These are phyloP conservation scores for Yamadazyma diddensiae DNA, from an alignment of 1,139 yeast genomes.

Conservation along the genomic window DNA sequence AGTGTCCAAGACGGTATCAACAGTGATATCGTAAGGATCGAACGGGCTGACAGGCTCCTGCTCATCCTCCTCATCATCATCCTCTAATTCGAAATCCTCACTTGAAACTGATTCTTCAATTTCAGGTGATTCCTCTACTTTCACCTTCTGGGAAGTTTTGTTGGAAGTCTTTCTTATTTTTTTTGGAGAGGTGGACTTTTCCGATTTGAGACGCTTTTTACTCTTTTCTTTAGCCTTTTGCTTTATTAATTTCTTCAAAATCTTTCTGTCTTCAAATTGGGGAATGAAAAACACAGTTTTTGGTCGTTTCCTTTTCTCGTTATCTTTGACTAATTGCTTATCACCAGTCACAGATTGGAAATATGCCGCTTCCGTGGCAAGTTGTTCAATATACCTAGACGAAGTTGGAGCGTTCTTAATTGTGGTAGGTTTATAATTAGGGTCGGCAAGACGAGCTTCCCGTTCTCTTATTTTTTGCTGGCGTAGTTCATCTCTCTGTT, in stretches of 20 bases:
- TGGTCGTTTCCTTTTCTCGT: constrained; percentile 32
- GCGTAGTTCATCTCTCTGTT: background rate
- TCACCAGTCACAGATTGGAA: constrained; percentile 42
- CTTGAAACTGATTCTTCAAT: constrained; percentile 10
- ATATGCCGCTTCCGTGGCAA: constrained; percentile 30
- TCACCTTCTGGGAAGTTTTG: constrained; percentile 2
- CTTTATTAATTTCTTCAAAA: constrained; percentile 12
- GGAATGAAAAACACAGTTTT: constrained; percentile 28
- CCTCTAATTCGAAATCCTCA: constrained; percentile 9
- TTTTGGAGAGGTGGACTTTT: too few species aligned
- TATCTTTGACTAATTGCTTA: constrained; percentile 25
- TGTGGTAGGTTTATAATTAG: too few species aligned
- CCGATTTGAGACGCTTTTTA: constrained; percentile 4
- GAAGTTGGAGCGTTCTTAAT: too few species aligned
- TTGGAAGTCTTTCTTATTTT: constrained; percentile 2
- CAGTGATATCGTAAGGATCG: constrained; percentile 37
- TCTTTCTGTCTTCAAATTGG: constrained; percentile 17
- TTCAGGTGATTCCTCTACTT: constrained; percentile 9
- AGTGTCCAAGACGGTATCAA: constrained; percentile 33
- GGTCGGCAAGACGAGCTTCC: constrained; percentile 12
- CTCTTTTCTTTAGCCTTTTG: constrained; percentile 9
- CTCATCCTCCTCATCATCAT: constrained; percentile 21
- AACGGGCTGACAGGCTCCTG: constrained; percentile 29
- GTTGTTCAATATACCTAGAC: constrained; percentile 8
- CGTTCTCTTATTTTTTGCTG: constrained; percentile 7